Evolutionary conservation across 2,329 filamentous ascomycete genomes (phyloP), one percentile per base, ranked within the genome.

Genomic region (Amauroascus niger): DNA sequence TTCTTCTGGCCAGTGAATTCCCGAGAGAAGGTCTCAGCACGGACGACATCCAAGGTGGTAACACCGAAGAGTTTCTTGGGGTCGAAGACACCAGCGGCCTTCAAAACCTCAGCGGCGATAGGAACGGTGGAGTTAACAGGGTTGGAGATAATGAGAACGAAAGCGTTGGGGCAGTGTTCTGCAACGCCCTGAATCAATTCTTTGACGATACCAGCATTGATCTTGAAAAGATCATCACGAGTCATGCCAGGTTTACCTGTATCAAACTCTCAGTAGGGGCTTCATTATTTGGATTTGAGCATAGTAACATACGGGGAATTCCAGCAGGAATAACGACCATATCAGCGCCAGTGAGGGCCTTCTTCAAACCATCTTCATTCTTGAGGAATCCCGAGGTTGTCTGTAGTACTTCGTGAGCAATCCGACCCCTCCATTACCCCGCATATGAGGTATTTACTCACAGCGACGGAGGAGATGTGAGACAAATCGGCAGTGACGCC

Each of bases 171-270:
- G 70, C 84, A 84, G 67, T 86, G 82, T 70, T 96, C 84, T 64
- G 91, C 89, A 65, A 88, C 82, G 51, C 87, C 84, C 78, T 95
- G 86, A 64, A 94, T 85, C 62, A 98, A 80, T 64, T 88, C 89
- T 76, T 93, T 88, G 69, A 98, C 93, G 68, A 98, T 98, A 65
- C 90, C 88, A 57, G 93, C 93, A 73, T 98, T 98, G 80, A 96
- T 95, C 78, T 96, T 96, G 86, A 98, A 98, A 56, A 98, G 87
- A 70, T 97, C 93, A 67, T 98, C 93, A 77, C 93, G 89, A 73
- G 87, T 96, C 93, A 98, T 98, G 67, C 93, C 93, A 65, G 93
- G 93, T 81, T 97, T 97, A 76, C 91, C 91, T 96, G 60, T 16
- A 22, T 1, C 55, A 56, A 18, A 33, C 16, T 22, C 20, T 47